Evolutionary conservation across 83 land plant species (phyloP).

Genomic region (Picea engelmannii): DNA sequence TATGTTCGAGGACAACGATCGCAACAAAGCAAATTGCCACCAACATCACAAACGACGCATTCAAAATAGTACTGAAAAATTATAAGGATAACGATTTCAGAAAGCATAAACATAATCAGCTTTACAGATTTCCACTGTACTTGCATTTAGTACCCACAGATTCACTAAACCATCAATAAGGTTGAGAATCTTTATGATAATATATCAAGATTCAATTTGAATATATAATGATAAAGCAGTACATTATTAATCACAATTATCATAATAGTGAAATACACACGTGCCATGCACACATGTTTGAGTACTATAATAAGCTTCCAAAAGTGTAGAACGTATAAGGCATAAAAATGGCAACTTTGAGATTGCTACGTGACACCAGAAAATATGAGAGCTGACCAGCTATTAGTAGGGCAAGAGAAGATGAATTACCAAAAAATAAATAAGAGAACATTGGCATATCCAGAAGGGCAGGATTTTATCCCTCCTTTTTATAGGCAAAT

Average conservation of each 20-base stretch:
- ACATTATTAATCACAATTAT: not conserved
- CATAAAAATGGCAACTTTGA: not conserved
- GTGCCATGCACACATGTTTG: not conserved
- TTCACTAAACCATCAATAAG: not conserved
- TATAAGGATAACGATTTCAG: not conserved
- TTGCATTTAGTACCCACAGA: not conserved
- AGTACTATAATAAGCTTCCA: not conserved
- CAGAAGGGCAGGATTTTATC: not conserved
- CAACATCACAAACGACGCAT: conserved; percentile 91
- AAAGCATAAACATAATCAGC: conserved; percentile 1
- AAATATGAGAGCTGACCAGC: not conserved
- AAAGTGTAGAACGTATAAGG: not conserved
- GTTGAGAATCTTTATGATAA: not conserved
- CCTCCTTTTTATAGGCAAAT: too few relatives aligned
- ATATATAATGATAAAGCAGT: not conserved
- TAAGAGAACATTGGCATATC: not conserved
- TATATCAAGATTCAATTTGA: not conserved
- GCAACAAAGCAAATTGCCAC: conserved; percentile 96
- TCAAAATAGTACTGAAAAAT: conserved; percentile 86
- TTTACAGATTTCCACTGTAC: not conserved
- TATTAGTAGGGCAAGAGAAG: not conserved
- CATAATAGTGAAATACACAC: not conserved
- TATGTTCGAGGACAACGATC: conserved; percentile 97
- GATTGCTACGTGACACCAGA: not conserved
- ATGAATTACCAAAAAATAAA: not conserved